Base-by-base conservation (phyloP, 176 grass and related monocot genomes). In the Zoysia japonica region DNA sequence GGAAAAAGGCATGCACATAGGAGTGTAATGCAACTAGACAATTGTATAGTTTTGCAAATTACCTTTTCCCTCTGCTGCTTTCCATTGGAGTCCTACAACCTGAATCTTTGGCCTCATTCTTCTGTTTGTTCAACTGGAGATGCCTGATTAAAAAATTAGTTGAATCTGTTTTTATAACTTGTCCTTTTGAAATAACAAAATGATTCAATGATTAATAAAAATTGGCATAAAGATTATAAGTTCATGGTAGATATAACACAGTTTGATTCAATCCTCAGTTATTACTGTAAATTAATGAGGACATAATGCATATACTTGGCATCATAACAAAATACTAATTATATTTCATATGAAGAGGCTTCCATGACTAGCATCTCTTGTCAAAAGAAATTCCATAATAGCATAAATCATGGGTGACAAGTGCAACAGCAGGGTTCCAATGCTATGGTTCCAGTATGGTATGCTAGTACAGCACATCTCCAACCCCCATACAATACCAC, bases 131-230 rank as follows among this genome's bases (percentile, higher is more conserved):
- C 62, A 92, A 76, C 79, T 98, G 90, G 48, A 98, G 92, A 93
- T 93, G 83, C 78, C 96, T 98, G 67, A 94, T 98, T 77, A 98
- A 91, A 86, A 98, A 93, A 70, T 98, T 98, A 47, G 90, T 94
- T 19, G 84, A 60, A 87, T 98, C 83, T 13, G 96, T 98, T 71
- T 91, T 78, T 72, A 94, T 94, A 80, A 98, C 63, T 81, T 98
- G 92, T 46, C 82, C 96, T 68, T 91, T 90, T 98, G 76, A 68
- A 85, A 75, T 74, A 87, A 37, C 28, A 65, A 67, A 88, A 28
- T 73, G 5, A 79, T 81, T 42, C 7, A 80, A 5, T 46, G 47
- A 64, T 88, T 40, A 65, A 70, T 19, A 50, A 57, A 61, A 71
- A 17, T 64, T 67, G 49, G 42, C 16, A 57, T 48, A 85, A 56